Percentiles rank a stretch among this genome's conserved stretches.
These are phyloP conservation scores for Xanthoconium stramineum DNA, from an alignment of 768 basidiomycete genomes.

Conservation along the genomic window DNA sequence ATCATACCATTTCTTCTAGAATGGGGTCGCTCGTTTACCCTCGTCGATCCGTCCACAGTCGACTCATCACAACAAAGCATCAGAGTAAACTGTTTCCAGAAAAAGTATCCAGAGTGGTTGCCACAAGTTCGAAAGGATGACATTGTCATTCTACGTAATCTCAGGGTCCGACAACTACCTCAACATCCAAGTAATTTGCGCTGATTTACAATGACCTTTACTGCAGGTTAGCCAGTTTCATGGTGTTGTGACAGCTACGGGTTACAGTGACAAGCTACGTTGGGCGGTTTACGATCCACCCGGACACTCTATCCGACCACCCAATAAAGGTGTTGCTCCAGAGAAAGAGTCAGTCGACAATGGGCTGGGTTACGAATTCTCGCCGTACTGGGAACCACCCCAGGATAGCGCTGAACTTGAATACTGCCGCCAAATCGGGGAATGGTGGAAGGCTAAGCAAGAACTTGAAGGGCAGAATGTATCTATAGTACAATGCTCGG, in stretches of 20 bases:
- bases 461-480: conserved; percentile 16
- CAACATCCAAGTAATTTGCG: background rate
- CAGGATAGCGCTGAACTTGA: conserved; percentile 35
- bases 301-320: conserved; percentile 37
- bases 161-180: conserved; percentile 40
- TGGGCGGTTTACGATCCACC: conserved; percentile 55
- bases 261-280: conserved; percentile 43
- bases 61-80: conserved; percentile 25
- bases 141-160: conserved; percentile 46
- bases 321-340: conserved; percentile 37
- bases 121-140: conserved; percentile 49
- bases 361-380: conserved; percentile 39
- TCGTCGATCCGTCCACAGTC: conserved; percentile 52
- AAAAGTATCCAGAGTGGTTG: conserved; percentile 45
- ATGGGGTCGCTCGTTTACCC: conserved; percentile 39
- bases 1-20: conserved; percentile 35
- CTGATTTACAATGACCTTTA: background rate
- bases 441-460: conserved; percentile 49
- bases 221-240: conserved; percentile 34
- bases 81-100: conserved; percentile 51
- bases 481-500: conserved; percentile 12
- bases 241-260: conserved; percentile 36
- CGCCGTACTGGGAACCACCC: conserved; percentile 44
- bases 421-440: conserved; percentile 42
- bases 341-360: conserved; percentile 27